Base-by-base conservation (phyloP, 805 yeast genomes). In the Starmerella geochares region DNA sequence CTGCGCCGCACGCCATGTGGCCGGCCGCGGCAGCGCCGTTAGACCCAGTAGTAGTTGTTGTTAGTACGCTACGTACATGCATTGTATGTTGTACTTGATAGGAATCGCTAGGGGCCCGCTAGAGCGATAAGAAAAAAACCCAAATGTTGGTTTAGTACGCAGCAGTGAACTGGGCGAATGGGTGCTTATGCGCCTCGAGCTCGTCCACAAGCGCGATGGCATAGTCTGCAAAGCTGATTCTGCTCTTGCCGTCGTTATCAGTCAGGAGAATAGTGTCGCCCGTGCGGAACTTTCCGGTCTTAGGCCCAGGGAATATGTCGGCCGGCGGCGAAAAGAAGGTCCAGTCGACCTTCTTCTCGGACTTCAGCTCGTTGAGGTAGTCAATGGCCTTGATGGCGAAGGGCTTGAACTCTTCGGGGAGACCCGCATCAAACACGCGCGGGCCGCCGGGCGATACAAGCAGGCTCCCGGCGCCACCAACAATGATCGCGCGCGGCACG, bases 401-500 rank as follows among this genome's bases (percentile, higher is more conserved):
- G 11, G 29, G 23, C 44, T 29, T 39, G 49, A 16, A 53, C 28
- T 37, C 52, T 21, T 33, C 49, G 14, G 56, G 56, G 52, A 53
- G 51, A 13, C 39, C 45, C 11, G 47, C 40, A n/a, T 53, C 56
- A 17, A 50, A 7, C 21, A 53, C 29, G 16, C 20, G 36, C n/a
- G 52, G 51, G 27, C 56, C 56, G 21, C 46, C 54, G 38, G 48
- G 52, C 17, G 38, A 14, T 9, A 45, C 47, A 4, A 3, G 38
- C 31, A 53, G 29, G 29, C 50, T 50, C 6, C 37, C 56, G 10
- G 56, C 56, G 27, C 56, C 56, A 14, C 56, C 56, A 25, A 53
- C 54, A 17, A 37, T 28, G 28, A 53, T 32, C 20, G 37, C 23
- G 27, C 56, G 54, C 46, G 44, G 38, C 13, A 53, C 52, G 14